Evolutionary conservation across 2,329 filamentous ascomycete species (phyloP).

Genomic region (Fusarium sp.): DNA sequence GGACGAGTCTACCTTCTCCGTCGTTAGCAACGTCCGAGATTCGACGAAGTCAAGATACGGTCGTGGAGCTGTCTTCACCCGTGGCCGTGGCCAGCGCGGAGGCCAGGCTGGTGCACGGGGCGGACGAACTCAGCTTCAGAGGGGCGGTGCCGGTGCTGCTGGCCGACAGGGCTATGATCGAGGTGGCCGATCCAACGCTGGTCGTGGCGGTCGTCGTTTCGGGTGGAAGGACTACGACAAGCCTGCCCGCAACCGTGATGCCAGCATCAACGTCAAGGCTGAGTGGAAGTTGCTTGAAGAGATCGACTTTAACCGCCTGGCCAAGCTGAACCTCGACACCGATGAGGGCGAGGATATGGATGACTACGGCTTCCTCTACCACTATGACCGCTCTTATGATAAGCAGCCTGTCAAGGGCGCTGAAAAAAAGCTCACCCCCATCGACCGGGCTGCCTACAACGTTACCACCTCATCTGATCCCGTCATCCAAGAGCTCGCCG

Average conservation of each 20-base stretch:
- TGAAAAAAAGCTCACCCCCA: slow-evolving; percentile 86
- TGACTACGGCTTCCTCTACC: slow-evolving; percentile 96
- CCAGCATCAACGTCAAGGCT: slow-evolving; percentile 94
- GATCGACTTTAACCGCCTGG: slow-evolving; percentile 96
- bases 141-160: slow-evolving; percentile 73
- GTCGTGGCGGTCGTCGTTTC: slow-evolving; percentile 85
- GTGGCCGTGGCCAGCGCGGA: slow-evolving; percentile 82
- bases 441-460: slow-evolving; percentile 97
- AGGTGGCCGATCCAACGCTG: slow-evolving; percentile 76
- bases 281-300: slow-evolving; percentile 97
- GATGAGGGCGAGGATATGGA: slow-evolving; percentile 96
- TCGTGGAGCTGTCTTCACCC: slow-evolving; percentile 90
- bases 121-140: slow-evolving; percentile 74
- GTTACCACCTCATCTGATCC: slow-evolving; percentile 97
- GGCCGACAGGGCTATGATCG: slow-evolving; percentile 73
- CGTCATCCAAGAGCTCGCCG: slow-evolving; percentile 95
- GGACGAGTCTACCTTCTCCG: slow-evolving; percentile 97
- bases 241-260: slow-evolving; percentile 94
- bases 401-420: slow-evolving; percentile 91
- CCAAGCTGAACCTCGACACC: slow-evolving; percentile 95
- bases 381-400: slow-evolving; percentile 96
- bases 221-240: slow-evolving; percentile 99
- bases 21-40: slow-evolving; percentile 94
- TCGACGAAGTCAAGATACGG: slow-evolving; percentile 88
- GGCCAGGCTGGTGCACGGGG: slow-evolving; percentile 75